Percentiles rank a stretch among this genome's conserved stretches.
These are phyloP conservation scores for Withania somnifera DNA, from an alignment of 305 asterid genomes.

Conservation along the genomic window DNA sequence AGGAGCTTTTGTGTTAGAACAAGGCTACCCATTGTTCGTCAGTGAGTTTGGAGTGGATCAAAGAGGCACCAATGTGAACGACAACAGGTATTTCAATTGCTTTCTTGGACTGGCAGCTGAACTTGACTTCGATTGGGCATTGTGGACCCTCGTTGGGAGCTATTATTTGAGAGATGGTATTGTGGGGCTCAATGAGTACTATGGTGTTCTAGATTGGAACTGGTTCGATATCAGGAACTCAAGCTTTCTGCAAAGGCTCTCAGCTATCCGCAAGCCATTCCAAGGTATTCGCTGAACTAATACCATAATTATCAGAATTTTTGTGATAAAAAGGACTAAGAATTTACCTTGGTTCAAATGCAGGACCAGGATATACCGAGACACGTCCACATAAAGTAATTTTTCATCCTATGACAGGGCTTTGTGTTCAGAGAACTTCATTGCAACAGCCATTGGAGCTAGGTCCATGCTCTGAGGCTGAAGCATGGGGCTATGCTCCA, in stretches of 20 bases:
- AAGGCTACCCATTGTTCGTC: conserved; percentile 81
- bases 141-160: conserved; percentile 84
- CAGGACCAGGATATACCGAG: conserved; percentile 66
- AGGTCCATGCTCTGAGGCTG: conserved; percentile 76
- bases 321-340: background rate
- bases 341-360: conserved; percentile 9
- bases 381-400: conserved; percentile 40
- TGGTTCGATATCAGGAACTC: conserved; percentile 63
- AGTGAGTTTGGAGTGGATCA: conserved; percentile 83
- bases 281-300: conserved; percentile 35
- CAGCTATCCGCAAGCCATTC: conserved; percentile 56
- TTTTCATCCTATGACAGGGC: conserved; percentile 78
- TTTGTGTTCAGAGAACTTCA: conserved; percentile 44
- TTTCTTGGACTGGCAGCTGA: conserved; percentile 93
- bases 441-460: conserved; percentile 39
- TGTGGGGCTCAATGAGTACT: conserved; percentile 53
- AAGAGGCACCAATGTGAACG: conserved; percentile 77
- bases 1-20: conserved; percentile 52
- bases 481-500: conserved; percentile 53
- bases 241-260: conserved; percentile 45
- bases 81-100: conserved; percentile 73
- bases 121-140: conserved; percentile 73
- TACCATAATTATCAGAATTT: background rate
- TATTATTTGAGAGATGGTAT: conserved; percentile 64
- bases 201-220: conserved; percentile 70